A percentile compares a stretch with the other conserved stretches of the same genome.
Evolutionary conservation across 1,139 yeast genomes (phyloP).

Genomic region (Geotrichum citri-aurantii): DNA sequence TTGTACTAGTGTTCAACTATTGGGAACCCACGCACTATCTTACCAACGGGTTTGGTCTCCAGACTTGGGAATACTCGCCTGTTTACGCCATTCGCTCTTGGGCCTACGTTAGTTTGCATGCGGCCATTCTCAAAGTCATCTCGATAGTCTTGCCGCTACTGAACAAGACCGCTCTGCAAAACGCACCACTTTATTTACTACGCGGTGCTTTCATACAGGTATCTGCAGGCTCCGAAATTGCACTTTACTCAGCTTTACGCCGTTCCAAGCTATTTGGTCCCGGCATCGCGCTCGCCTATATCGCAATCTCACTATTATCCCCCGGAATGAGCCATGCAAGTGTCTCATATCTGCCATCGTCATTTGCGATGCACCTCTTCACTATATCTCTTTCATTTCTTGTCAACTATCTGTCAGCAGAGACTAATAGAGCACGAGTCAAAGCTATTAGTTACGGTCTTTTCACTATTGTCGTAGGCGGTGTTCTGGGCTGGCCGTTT

Average conservation of each 20-base stretch:
- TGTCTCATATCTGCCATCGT: slow-evolving; percentile 78
- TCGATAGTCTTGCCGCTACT: slow-evolving; percentile 2
- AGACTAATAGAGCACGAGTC: slow-evolving; percentile 23
- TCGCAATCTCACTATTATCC: slow-evolving; percentile 42
- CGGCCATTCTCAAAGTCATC: slow-evolving; percentile 25
- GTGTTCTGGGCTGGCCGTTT: slow-evolving; percentile 90
- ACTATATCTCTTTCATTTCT: slow-evolving; percentile 50
- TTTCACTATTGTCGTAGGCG: slow-evolving; percentile 56
- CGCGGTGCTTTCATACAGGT: slow-evolving; percentile 50
- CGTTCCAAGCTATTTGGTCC: slow-evolving; percentile 8
- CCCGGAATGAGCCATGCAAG: slow-evolving; percentile 86
- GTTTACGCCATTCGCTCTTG: slow-evolving; percentile 83
- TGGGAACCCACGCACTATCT: slow-evolving; percentile 85
- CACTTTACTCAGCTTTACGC: slow-evolving; percentile 36
- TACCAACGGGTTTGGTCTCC: slow-evolving; percentile 78
- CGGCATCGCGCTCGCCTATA: slow-evolving; percentile 53
- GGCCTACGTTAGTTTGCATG: slow-evolving; percentile 48
- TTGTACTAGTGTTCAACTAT: slow-evolving; percentile 58
- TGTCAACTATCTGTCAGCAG: slow-evolving; percentile 28
- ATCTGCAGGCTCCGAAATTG: slow-evolving; percentile 51
- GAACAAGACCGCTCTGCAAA: not conserved
- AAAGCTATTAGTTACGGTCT: slow-evolving; percentile 37
- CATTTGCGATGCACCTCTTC: slow-evolving; percentile 68
- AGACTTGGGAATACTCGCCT: slow-evolving; percentile 97
- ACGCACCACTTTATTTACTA: slow-evolving; percentile 43